Conservation (phyloP, 345 rosid species). For the Turnera subulata region DNA sequence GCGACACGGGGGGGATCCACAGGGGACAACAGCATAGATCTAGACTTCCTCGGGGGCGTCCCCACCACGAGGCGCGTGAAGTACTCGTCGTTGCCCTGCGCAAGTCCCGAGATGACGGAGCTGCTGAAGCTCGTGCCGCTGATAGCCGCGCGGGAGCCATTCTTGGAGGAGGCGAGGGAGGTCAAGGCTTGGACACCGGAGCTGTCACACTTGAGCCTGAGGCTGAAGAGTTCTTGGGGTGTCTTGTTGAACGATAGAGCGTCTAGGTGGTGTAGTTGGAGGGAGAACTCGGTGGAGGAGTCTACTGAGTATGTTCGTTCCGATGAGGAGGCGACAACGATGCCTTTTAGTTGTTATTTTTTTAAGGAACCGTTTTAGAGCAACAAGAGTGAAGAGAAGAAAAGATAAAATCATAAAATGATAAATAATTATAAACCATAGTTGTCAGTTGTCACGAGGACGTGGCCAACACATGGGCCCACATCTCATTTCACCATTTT, state of each 20-base stretch:
- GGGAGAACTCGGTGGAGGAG: conserved; percentile 30
- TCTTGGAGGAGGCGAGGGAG: conserved; percentile 29
- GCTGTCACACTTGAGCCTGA: conserved; percentile 68
- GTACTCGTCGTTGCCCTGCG: conserved; percentile 95
- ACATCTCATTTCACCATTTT: no score
- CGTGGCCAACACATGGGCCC: no score
- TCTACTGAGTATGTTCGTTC: conserved; percentile 6
- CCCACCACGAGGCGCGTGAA: conserved; percentile 95
- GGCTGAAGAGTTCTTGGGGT: conserved; percentile 55
- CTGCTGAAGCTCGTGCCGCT: conserved; percentile 20
- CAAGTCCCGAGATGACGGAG: conserved; percentile 68
- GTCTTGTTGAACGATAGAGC: conserved; percentile 49
- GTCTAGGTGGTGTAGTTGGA: conserved; percentile 72
- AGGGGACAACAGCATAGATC: conserved; percentile 48
- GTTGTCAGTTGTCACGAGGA: no score
- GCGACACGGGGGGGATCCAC: conserved; percentile 40
- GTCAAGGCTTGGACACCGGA: conserved; percentile 45
- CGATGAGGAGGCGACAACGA: not conserved
- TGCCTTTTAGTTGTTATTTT: no score
- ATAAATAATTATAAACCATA: no score
- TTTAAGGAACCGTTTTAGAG: no score
- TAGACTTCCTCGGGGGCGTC: conserved; percentile 77
- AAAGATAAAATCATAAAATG: no score
- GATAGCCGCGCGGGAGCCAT: not conserved
- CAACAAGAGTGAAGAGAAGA: no score